A percentile compares a stretch with the other conserved stretches of the same genome.
Evolutionary conservation across 2,329 filamentous ascomycete genomes (phyloP).

Genomic region (Dryadomyces quercivorus): DNA sequence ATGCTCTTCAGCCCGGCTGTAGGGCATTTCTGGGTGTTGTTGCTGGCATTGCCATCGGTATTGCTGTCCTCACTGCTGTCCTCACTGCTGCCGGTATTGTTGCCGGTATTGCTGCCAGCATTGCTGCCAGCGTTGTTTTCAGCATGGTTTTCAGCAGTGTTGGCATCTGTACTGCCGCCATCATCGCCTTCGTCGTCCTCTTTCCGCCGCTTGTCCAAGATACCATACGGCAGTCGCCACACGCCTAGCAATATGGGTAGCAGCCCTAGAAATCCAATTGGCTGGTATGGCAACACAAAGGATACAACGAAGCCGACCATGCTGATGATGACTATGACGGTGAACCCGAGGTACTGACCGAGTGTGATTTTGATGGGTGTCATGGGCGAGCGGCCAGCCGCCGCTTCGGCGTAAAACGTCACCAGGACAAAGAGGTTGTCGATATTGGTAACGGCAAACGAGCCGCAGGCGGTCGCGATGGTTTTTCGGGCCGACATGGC

Average conservation of each 20-base stretch:
- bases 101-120: too few relatives aligned
- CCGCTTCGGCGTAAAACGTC: conserved; percentile 23
- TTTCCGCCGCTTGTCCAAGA: conserved; percentile 2
- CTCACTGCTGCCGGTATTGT: too few relatives aligned
- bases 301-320: conserved; percentile 22
- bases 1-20: conserved; percentile 7
- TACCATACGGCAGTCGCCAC: conserved; percentile 15
- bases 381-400: conserved; percentile 14
- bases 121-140: too few relatives aligned
- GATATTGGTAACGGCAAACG: conserved; percentile 19
- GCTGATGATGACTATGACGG: conserved; percentile 20
- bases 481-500: too few relatives aligned
- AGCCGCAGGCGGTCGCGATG: conserved; percentile 16
- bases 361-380: conserved; percentile 14
- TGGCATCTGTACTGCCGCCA: too few relatives aligned
- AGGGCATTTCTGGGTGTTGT: too few relatives aligned
- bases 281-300: conserved; percentile 19
- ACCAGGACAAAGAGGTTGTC: conserved; percentile 27
- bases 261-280: conserved; percentile 23
- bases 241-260: conserved; percentile 20
- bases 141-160: too few relatives aligned
- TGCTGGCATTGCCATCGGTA: too few relatives aligned
- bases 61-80: conserved; percentile 8
- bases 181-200: too few relatives aligned
- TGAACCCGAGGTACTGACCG: conserved; percentile 21